Conservation (phyloP, 2,329 filamentous ascomycete species). For the Ceratocystiopsis sp. region DNA sequence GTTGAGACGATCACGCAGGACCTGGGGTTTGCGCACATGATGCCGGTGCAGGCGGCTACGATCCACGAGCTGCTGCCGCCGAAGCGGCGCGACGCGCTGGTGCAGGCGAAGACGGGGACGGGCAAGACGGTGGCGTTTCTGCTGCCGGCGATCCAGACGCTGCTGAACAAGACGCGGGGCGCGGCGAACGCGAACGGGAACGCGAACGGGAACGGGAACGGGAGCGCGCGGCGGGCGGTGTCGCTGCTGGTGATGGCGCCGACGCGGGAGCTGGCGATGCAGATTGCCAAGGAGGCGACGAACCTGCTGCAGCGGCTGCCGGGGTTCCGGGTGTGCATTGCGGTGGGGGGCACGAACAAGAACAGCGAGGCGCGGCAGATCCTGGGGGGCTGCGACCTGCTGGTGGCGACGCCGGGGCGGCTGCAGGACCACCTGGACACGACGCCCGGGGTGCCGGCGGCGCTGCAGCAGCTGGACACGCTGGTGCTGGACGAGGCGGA, state of each 20-base stretch:
- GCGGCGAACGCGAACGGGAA: conserved; percentile 9
- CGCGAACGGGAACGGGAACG: conserved; percentile 19
- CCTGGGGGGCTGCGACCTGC: conserved; percentile 55
- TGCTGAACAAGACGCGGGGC: conserved; percentile 29
- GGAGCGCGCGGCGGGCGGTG: conserved; percentile 21
- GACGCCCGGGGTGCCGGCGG: conserved; percentile 48
- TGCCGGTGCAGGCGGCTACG: conserved; percentile 36
- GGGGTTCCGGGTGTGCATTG: conserved; percentile 56
- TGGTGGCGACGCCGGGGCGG: conserved; percentile 68
- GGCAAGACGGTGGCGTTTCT: conserved; percentile 78
- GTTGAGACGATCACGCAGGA: conserved; percentile 30
- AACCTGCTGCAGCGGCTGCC: conserved; percentile 56
- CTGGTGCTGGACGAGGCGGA: conserved; percentile 75
- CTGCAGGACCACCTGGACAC: conserved; percentile 64
- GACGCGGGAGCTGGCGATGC: conserved; percentile 52
- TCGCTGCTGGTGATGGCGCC: conserved; percentile 51
- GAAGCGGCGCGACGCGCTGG: conserved; percentile 37
- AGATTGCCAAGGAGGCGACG: conserved; percentile 54
- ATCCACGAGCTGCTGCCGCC: conserved; percentile 29
- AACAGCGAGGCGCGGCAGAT: conserved; percentile 54
- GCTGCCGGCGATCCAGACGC: conserved; percentile 64
- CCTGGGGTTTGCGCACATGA: conserved; percentile 34
- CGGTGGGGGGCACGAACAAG: conserved; percentile 68
- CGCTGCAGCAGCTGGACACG: conserved; percentile 53
- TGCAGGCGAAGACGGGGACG: conserved; percentile 75